Base-by-base conservation (phyloP, 768 basidiomycete genomes). In the Suillus brevipes region DNA sequence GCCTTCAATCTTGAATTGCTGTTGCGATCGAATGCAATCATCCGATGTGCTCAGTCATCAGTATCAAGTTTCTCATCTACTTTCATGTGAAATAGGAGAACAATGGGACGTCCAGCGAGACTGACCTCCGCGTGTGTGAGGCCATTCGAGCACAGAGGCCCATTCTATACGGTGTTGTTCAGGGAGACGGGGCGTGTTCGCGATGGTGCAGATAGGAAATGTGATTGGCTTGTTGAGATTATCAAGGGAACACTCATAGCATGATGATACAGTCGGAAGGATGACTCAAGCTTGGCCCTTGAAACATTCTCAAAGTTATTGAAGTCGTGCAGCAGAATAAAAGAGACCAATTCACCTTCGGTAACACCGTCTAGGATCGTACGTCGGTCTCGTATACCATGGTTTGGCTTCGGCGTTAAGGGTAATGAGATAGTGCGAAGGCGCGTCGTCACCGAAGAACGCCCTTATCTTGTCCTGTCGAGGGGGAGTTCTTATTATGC, bases 161-260 rank as follows among this genome's bases (percentile, higher is more conserved):
- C 97, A 99, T 78, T 99, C 97, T 71, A 99, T 98, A 74, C 97
- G 99, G 72, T 99, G 97, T n/a, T n/a, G n/a, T 72, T 99, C 97
- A 1, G 97, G 97, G 28, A 98, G 83, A 64, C 97, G 92, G 34
- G 97, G 97, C 0, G 97, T 99, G 74, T 99, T 99, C 64, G 97
- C 97, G 69, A 99, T 99, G 7, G 97, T 99, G 74, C 97, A 99
- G 63, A 99, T 98, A 2, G 97, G 97, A 76, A 96, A 99, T 14
- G 90, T 91, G 47, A 95, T 97, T 1, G 90, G 96, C 67, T 98
- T 98, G 78, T 97, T 98, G 61, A 98, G 86, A 92, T 98, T 98
- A 74, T 98, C 95, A 57, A 99, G 89, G 3, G 94, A 94, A 75
- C 97, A 99, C 77, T 99, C 97, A 71, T 99, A 99, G 75, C 97